Conservation (phyloP, 768 basidiomycete genomes). For the Lactarius hatsudake region DNA sequence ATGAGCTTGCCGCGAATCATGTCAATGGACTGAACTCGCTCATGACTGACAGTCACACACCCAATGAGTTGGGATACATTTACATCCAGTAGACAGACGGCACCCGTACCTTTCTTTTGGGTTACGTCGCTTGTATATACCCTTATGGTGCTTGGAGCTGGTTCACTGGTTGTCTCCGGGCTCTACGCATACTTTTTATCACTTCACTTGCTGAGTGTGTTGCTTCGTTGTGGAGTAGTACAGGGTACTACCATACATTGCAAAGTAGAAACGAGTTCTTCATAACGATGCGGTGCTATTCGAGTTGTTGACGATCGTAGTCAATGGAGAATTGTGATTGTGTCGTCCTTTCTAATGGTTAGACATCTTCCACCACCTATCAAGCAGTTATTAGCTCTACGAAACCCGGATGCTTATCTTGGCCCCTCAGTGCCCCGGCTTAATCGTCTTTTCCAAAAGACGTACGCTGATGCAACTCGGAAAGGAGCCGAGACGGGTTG, state of each 20-base stretch:
- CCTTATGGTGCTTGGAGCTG: constrained; percentile 8
- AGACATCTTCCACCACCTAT: constrained; percentile 58
- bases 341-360: constrained; percentile 31
- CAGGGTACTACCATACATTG: constrained; percentile 6
- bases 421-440: constrained; percentile 55
- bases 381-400: constrained; percentile 69
- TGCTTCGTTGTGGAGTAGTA: constrained; percentile 13
- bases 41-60: constrained; percentile 43
- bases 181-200: not conserved
- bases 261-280: not conserved
- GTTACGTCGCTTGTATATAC: not conserved
- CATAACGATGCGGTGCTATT: not conserved
- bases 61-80: constrained; percentile 49
- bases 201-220: not conserved
- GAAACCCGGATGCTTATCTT: constrained; percentile 57
- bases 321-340: not conserved
- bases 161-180: constrained; percentile 6
- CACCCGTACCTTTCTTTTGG: not conserved
- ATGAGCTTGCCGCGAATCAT: constrained; percentile 37
- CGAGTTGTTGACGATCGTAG: not conserved
- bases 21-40: constrained; percentile 58
- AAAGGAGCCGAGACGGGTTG: constrained; percentile 72
- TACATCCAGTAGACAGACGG: constrained; percentile 42
- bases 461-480: constrained; percentile 62
- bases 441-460: constrained; percentile 53